Conservation (phyloP, 495 filamentous ascomycete genomes). For the Glonium stellatum region DNA sequence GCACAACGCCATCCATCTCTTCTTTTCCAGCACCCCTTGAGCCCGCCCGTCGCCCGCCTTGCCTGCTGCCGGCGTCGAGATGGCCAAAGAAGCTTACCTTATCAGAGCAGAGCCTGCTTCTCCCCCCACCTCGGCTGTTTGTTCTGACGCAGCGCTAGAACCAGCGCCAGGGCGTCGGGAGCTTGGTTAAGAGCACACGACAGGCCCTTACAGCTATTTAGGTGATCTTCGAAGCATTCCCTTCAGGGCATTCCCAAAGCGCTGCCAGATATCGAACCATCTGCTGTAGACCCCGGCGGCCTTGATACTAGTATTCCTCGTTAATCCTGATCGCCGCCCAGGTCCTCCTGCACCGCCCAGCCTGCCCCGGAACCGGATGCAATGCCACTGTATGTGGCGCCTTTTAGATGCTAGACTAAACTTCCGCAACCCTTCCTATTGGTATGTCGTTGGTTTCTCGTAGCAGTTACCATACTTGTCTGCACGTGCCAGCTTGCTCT, state of each 20-base stretch:
- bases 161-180: neutral
- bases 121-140: neutral
- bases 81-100: neutral
- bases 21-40: neutral
- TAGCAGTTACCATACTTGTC: neutral
- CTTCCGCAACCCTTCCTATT: neutral
- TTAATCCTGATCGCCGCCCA: neutral
- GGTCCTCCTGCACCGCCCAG: neutral
- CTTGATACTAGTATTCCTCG: no score
- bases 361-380: neutral
- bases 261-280: neutral
- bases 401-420: neutral
- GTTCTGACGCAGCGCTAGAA: neutral
- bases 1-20: neutral
- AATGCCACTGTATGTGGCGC: neutral
- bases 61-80: neutral
- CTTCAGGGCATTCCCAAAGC: neutral
- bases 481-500: neutral
- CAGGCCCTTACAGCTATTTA: neutral
- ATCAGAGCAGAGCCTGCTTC: neutral
- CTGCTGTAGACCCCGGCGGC: neutral
- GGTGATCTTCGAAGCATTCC: neutral
- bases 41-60: neutral
- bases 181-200: constrained; percentile 3
- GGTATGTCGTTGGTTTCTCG: neutral